Evolutionary conservation across 2,329 filamentous ascomycete genomes (phyloP), one percentile per base, ranked within the genome.

Genomic region (Herpotrichia juniperi): DNA sequence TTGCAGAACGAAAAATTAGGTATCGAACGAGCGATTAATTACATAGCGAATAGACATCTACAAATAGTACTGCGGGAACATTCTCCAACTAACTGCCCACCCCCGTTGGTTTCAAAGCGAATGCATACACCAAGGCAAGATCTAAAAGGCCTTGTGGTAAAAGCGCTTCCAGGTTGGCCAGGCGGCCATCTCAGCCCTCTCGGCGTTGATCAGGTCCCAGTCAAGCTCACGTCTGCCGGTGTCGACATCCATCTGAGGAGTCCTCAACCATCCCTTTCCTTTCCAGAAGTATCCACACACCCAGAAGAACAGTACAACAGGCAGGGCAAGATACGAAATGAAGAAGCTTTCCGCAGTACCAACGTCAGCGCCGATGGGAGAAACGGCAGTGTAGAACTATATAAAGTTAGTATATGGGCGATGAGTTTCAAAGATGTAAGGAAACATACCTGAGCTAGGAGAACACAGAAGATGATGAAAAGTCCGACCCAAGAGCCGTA

Each of bases 191-290:
- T 77, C 68, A 31, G 76, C 80, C 25, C 80, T 78, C 62, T 81
- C 77, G 31, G 74, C 79, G 67, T 87, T 81, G 73, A 87, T 86
- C 34, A 76, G 75, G 10, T 87, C 84, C 84, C 84, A 88, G 67
- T 89, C 82, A 45, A 87, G 79, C 71, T 84, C 81, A 52, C 86
- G 80, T 32, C 86, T 81, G 55, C 86, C 87, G 24, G 79, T 81
- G 65, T 90, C 86, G 48, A 90, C 80, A 60, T 90, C 87, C 51
- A 90, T 88, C 59, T 89, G 74, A 24, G 78, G 73, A 2, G 83
- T 69, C 21, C 69, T 79, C 48, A 87, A 76, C 83, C 84, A 89
- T 16, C 81, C 81, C 21, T 77, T 71, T 35, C 83, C 77, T 79
- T 90, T 90, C 87, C 86, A 89, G 56, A 83, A 12, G 66, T 81